These are phyloP conservation scores for Tritrichomonas musculus DNA, from an alignment of 208 protist species.

Conservation along the genomic window DNA sequence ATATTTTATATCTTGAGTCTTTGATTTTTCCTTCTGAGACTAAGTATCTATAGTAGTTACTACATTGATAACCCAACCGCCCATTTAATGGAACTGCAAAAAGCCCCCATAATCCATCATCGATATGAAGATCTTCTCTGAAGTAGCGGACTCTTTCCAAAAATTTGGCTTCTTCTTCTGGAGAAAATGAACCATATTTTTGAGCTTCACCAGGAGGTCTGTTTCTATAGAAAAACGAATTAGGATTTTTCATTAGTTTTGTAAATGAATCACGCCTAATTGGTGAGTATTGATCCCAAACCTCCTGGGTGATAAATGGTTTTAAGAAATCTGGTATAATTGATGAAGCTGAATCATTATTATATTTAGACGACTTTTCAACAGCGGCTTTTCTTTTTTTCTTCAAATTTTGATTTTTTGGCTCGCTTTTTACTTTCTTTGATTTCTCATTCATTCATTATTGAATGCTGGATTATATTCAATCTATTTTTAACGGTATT, in stretches of 20 bases:
- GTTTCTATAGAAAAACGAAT: slow-evolving; percentile 28
- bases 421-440: no score
- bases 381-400: no score
- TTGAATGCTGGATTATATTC: no score
- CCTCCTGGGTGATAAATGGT: neutral
- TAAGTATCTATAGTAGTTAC: neutral
- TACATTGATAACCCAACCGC: neutral
- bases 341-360: no score
- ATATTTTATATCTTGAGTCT: neutral
- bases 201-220: slow-evolving; percentile 1
- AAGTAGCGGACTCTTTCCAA: neutral
- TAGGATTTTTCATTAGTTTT: neutral
- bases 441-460: no score
- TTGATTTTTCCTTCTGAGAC: neutral
- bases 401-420: no score
- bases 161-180: neutral
- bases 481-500: no score
- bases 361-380: no score
- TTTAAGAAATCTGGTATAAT: neutral
- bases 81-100: slow-evolving; percentile 9
- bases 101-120: slow-evolving; percentile 27
- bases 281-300: neutral
- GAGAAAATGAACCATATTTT: neutral
- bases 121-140: neutral
- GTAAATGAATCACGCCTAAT: neutral